These are phyloP conservation scores for Rhytidhysteron rufulum DNA, from an alignment of 2,329 filamentous ascomycete species.

Conservation along the genomic window DNA sequence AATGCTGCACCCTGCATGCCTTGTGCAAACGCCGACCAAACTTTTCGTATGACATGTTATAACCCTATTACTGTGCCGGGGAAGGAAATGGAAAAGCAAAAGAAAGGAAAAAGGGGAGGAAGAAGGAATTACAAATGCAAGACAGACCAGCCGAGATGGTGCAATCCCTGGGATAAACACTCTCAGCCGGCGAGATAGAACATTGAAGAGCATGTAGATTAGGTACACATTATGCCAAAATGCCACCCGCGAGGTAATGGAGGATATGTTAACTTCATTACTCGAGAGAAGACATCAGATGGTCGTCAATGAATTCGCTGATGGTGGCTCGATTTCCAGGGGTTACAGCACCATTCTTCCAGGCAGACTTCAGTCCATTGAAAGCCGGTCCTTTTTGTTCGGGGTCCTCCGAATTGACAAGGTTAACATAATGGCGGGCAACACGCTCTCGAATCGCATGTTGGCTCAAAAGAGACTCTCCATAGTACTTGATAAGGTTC, in stretches of 20 bases:
- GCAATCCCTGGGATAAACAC: too few relatives aligned
- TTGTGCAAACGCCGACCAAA: constrained; percentile 23
- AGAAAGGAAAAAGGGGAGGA: background rate
- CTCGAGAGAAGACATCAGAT: constrained; percentile 52
- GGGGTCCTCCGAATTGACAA: constrained; percentile 48
- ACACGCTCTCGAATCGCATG: constrained; percentile 51
- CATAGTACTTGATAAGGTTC: constrained; percentile 64
- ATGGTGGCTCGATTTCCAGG: constrained; percentile 56
- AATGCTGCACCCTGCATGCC: constrained; percentile 5
- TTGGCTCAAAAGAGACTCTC: constrained; percentile 49
- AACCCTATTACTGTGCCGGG: constrained; percentile 13
- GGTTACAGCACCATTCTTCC: constrained; percentile 53
- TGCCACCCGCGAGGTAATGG: too few relatives aligned
- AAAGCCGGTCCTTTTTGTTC: constrained; percentile 45
- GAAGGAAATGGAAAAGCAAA: constrained; percentile 2
- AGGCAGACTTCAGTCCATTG: constrained; percentile 49
- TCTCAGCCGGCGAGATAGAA: too few relatives aligned
- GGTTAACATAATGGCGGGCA: constrained; percentile 52
- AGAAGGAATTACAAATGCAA: too few relatives aligned
- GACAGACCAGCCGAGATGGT: too few relatives aligned
- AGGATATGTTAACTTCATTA: too few relatives aligned
- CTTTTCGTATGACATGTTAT: constrained; percentile 23
- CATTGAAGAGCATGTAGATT: too few relatives aligned
- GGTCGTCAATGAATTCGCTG: constrained; percentile 48
- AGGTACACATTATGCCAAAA: constrained; percentile 6